Conservation (phyloP, 1,284 basidiomycete genomes). For the Fomitiporia mediterranea region DNA sequence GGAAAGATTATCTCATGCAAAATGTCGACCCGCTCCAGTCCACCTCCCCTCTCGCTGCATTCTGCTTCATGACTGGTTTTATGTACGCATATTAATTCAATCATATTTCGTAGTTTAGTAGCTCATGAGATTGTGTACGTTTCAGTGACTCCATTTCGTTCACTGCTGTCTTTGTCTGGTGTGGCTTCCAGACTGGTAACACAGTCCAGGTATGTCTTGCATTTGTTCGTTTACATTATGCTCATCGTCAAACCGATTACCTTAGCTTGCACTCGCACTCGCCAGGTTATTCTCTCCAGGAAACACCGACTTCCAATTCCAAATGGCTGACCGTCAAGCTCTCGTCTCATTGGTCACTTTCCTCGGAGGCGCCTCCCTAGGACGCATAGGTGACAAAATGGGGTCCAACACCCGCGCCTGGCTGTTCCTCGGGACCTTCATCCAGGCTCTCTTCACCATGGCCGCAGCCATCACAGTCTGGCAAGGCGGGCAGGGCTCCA, state of each 20-base stretch:
- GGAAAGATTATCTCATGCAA: conserved; percentile 31
- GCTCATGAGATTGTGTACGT: not conserved
- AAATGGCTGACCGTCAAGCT: conserved; percentile 77
- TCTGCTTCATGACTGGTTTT: conserved; percentile 85
- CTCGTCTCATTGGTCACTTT: conserved; percentile 73
- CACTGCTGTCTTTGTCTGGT: conserved; percentile 81
- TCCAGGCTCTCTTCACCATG: conserved; percentile 75
- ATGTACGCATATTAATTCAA: conserved; percentile 43
- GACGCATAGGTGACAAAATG: conserved; percentile 66
- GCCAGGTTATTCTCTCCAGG: conserved; percentile 56
- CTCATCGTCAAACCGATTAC: conserved; percentile 27
- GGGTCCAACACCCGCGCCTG: conserved; percentile 71
- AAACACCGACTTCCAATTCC: conserved; percentile 54
- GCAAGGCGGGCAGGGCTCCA: conserved; percentile 54
- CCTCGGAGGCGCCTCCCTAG: conserved; percentile 65
- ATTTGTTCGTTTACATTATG: conserved; percentile 5
- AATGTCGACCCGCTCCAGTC: conserved; percentile 62
- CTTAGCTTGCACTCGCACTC: conserved; percentile 54
- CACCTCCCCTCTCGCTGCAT: conserved; percentile 60
- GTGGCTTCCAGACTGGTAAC: conserved; percentile 82
- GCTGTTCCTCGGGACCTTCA: conserved; percentile 65
- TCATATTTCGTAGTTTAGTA: not conserved
- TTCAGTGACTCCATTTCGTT: conserved; percentile 69
- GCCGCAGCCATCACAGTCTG: conserved; percentile 62
- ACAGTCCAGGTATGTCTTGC: conserved; percentile 49